phyloP scores from a whole-genome alignment of 2,329 filamentous ascomycete species.

The Colletotrichum graminicola region DNA sequence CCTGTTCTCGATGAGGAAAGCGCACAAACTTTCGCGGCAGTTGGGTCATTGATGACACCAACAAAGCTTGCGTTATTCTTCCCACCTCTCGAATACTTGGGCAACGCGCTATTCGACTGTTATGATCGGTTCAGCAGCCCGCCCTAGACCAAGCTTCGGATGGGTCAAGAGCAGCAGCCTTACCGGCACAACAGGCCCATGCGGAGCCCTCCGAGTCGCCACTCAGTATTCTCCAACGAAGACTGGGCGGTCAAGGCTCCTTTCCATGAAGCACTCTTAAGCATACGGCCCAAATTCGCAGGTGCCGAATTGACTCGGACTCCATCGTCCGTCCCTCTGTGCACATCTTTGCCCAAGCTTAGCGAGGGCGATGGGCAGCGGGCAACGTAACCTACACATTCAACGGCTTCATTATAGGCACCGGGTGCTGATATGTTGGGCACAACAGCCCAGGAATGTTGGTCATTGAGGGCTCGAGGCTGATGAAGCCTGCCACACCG shows the following conservation, averaged over 20 bases:
- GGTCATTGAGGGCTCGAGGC: constrained; percentile 40
- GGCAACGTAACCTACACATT: constrained; percentile 54
- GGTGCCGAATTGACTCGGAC: constrained; percentile 11
- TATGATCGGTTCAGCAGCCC: constrained; percentile 44
- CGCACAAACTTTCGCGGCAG: constrained; percentile 52
- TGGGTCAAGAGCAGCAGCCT: constrained; percentile 49
- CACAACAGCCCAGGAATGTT: constrained; percentile 49
- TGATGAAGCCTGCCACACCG: constrained; percentile 49
- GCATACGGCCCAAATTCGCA: constrained; percentile 8
- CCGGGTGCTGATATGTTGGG: constrained; percentile 51
- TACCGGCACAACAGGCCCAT: constrained; percentile 53
- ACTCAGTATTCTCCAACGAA: constrained; percentile 24
- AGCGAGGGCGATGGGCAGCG: constrained; percentile 48
- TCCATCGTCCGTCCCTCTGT: constrained; percentile 4
- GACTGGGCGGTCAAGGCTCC: constrained; percentile 8
- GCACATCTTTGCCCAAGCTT: not conserved
- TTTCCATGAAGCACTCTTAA: constrained; percentile 14
- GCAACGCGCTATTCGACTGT: constrained; percentile 50
- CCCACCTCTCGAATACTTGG: constrained; percentile 50
- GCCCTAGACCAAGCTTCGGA: constrained; percentile 51
- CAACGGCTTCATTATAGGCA: constrained; percentile 56
- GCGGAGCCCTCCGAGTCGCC: constrained; percentile 44
- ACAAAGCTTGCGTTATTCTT: constrained; percentile 47
- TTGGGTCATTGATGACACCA: constrained; percentile 52
- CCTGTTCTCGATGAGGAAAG: constrained; percentile 48